These are phyloP conservation scores for Aquilaria malaccensis DNA, from an alignment of 345 rosid genomes.

Conservation along the genomic window DNA sequence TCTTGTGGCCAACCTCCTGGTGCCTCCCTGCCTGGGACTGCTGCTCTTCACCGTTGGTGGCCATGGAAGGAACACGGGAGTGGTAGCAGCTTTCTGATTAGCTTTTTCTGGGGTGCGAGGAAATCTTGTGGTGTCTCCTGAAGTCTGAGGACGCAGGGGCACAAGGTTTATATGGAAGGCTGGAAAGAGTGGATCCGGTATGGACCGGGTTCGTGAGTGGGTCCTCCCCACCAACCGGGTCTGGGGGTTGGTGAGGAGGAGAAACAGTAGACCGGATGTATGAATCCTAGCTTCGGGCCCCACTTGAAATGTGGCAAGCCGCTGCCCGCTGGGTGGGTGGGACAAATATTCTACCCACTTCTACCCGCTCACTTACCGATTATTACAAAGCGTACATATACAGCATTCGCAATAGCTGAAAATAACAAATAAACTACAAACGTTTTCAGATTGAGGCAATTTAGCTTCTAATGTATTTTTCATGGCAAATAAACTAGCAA, in stretches of 20 bases:
- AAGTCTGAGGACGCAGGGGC: neutral
- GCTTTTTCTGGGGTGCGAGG: neutral
- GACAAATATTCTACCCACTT: too few species aligned
- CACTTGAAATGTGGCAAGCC: too few species aligned
- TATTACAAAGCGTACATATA: too few species aligned
- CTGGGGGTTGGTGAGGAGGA: constrained; percentile 17
- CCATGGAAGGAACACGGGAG: constrained; percentile 25
- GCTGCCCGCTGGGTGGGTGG: too few species aligned
- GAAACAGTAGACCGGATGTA: too few species aligned
- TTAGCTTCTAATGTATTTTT: too few species aligned
- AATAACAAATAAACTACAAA: too few species aligned
- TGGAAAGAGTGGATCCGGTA: constrained; percentile 9
- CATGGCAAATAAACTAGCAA: too few species aligned
- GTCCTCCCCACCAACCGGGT: constrained; percentile 21
- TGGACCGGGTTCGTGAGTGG: constrained; percentile 14
- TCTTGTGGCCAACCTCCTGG: constrained; percentile 95
- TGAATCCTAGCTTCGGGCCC: too few species aligned
- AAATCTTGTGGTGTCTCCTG: constrained; percentile 1
- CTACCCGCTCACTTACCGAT: too few species aligned
- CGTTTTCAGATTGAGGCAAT: too few species aligned
- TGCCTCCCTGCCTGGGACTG: constrained; percentile 54
- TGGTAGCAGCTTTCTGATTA: neutral
- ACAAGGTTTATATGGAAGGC: constrained; percentile 9
- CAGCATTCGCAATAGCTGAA: too few species aligned
- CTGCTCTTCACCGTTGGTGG: constrained; percentile 45